Conservation (phyloP, 805 yeast genomes). For the Nakazawaea wyomingensis region DNA sequence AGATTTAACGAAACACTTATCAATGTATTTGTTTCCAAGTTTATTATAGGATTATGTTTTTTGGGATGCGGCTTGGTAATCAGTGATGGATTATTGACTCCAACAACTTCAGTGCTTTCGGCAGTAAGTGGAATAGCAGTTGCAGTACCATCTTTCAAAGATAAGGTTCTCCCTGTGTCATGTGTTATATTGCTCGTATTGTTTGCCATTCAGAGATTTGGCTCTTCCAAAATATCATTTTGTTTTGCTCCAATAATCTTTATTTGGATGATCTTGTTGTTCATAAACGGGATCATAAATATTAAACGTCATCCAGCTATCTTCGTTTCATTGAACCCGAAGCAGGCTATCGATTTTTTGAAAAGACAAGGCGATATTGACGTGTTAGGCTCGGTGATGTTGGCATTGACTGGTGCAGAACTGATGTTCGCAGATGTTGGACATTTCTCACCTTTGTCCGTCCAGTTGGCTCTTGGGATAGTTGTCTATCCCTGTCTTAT, state of each 20-base stretch:
- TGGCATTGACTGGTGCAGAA: conserved; percentile 54
- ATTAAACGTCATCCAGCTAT: conserved; percentile 38
- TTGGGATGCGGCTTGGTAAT: conserved; percentile 53
- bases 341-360: conserved; percentile 43
- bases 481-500: conserved; percentile 50
- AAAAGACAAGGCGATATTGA: conserved; percentile 33
- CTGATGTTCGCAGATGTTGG: conserved; percentile 65
- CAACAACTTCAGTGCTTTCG: conserved; percentile 56
- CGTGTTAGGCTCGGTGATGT: conserved; percentile 45
- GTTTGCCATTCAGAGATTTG: conserved; percentile 43
- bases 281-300: conserved; percentile 41
- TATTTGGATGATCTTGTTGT: conserved; percentile 43
- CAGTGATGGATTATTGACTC: conserved; percentile 58
- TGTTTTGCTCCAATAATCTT: conserved; percentile 51
- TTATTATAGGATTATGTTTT: conserved; percentile 37
- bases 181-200: conserved; percentile 40
- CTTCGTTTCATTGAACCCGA: conserved; percentile 45
- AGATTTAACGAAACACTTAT: conserved; percentile 20
- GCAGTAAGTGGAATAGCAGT: conserved; percentile 54
- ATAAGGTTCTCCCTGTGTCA: conserved; percentile 42
- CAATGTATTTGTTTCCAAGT: conserved; percentile 25
- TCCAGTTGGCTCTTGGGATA: conserved; percentile 39
- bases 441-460: conserved; percentile 45
- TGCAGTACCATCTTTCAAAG: conserved; percentile 39
- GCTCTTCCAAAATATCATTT: conserved; percentile 43